phyloP scores from a whole-genome alignment of 805 yeast genomes.

The Torulaspora microellipsoides region DNA sequence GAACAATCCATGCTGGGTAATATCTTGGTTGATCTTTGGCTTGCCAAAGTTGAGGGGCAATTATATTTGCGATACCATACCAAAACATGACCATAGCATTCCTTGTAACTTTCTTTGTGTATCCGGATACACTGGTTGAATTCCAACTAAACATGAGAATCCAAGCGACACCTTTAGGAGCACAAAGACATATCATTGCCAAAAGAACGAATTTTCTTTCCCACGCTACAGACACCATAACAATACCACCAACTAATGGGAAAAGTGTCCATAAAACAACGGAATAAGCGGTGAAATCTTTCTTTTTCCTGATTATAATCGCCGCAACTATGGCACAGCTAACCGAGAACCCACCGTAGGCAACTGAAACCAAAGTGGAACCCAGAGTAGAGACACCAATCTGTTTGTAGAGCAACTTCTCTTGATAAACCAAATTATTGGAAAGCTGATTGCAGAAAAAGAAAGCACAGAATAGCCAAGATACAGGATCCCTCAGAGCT shows the following conservation, averaged over 20 bases:
- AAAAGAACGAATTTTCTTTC: slow-evolving; percentile 42
- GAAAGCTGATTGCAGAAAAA: slow-evolving; percentile 46
- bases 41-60: slow-evolving; percentile 55
- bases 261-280: slow-evolving; percentile 39
- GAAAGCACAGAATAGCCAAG: slow-evolving; percentile 41
- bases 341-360: slow-evolving; percentile 47
- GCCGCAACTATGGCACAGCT: slow-evolving; percentile 39
- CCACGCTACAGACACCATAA: slow-evolving; percentile 43
- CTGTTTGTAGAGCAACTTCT: slow-evolving; percentile 43
- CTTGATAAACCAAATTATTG: slow-evolving; percentile 50
- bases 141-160: slow-evolving; percentile 37
- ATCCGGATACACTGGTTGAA: slow-evolving; percentile 39
- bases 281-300: slow-evolving; percentile 39
- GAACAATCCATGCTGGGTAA: slow-evolving; percentile 48
- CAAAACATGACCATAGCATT: slow-evolving; percentile 42
- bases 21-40: slow-evolving; percentile 43
- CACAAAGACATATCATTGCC: slow-evolving; percentile 46
- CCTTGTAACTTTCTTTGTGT: slow-evolving; percentile 48
- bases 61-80: slow-evolving; percentile 47
- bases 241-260: slow-evolving; percentile 43
- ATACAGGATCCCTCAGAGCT: slow-evolving; percentile 44
- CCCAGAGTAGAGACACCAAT: slow-evolving; percentile 41
- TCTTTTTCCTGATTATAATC: slow-evolving; percentile 29
- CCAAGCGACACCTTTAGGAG: slow-evolving; percentile 43
- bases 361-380: slow-evolving; percentile 51